These are phyloP conservation scores for Pythium plurisporium DNA, from an alignment of 352 stramenopile genomes.

Conservation along the genomic window DNA sequence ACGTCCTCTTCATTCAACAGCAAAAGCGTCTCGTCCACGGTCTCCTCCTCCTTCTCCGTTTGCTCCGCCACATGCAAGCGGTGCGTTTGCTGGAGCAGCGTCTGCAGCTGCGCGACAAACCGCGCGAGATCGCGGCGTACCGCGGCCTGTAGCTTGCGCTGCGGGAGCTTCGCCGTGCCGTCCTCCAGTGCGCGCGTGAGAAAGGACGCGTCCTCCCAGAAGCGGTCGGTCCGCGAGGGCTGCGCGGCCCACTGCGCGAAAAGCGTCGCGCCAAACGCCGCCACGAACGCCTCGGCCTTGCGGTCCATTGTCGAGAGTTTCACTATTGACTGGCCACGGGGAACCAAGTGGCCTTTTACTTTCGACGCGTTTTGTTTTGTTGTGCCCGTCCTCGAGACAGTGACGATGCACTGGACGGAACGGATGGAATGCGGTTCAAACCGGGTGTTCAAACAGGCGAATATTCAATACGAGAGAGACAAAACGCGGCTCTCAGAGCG, in stretches of 20 bases:
- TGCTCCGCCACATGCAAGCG: neutral
- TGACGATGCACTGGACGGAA: too few species aligned
- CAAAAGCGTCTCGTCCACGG: neutral
- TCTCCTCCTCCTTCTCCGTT: neutral
- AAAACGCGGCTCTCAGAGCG: neutral
- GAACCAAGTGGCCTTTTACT: too few species aligned
- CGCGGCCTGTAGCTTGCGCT: slow-evolving; percentile 38
- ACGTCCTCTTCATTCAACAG: slow-evolving; percentile 55
- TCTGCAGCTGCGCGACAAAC: slow-evolving; percentile 25
- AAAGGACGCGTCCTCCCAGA: slow-evolving; percentile 43
- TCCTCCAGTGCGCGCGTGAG: slow-evolving; percentile 48
- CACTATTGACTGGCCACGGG: neutral
- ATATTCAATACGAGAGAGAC: slow-evolving; percentile 9
- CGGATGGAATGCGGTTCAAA: too few species aligned
- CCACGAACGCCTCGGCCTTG: slow-evolving; percentile 53
- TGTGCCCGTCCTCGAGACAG: too few species aligned
- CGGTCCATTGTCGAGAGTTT: neutral
- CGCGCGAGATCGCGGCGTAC: slow-evolving; percentile 34
- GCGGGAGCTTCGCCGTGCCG: slow-evolving; percentile 53
- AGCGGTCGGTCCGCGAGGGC: slow-evolving; percentile 25
- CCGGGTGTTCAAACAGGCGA: neutral
- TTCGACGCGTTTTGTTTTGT: too few species aligned
- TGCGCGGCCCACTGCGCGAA: slow-evolving; percentile 49
- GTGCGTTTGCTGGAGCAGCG: slow-evolving; percentile 20
- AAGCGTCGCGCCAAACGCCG: slow-evolving; percentile 45